Evolutionary conservation across 768 basidiomycete genomes (phyloP), one percentile per base, ranked within the genome.

Genomic region (Tubosaeta brunneosetosa): DNA sequence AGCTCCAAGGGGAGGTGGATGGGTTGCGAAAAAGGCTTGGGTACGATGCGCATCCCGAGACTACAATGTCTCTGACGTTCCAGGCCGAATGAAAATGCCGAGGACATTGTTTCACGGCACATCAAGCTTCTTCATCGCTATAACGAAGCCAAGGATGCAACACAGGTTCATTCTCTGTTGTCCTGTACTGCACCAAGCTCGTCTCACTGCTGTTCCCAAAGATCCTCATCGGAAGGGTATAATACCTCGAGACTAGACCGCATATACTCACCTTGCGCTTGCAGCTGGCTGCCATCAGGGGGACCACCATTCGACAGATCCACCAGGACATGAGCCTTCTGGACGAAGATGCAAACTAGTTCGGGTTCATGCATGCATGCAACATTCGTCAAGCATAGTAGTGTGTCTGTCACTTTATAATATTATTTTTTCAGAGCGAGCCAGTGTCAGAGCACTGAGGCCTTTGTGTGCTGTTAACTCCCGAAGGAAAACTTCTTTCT

Each of bases 101-200:
- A 83, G 40, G 70, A 69, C 45, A 79, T 86, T 8, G 80, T 86
- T 22, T 81, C 83, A 55, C 70, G 73, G 13, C 86, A 90, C 59
- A 90, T 90, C 66, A 79, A 78, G 57, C 72, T 88, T 4, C 71
- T 90, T 33, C 89, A 91, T 65, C 73, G 71, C 34, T 91, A 90
- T 55, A 91, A 91, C 55, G 89, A 91, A 65, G 80, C 86, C 9
- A 91, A 91, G 63, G 89, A 91, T 64, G 89, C 88, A 4, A 77
- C 86, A 0, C 89, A 91, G 82, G 88, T 82, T 33, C 19, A 46
- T 45, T 31, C 32, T 51, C 14, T 49, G 44, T 44, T 41, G 5
- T 41, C 42, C 17, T 16, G n/a, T 31, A 37, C 3, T 3, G 13
- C 13, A 22, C 22, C 29, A 17, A 8, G 50, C 19, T 49, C 55